Conservation (phyloP, 2,329 filamentous ascomycete genomes). For the Magnaporthiopsis poae region DNA sequence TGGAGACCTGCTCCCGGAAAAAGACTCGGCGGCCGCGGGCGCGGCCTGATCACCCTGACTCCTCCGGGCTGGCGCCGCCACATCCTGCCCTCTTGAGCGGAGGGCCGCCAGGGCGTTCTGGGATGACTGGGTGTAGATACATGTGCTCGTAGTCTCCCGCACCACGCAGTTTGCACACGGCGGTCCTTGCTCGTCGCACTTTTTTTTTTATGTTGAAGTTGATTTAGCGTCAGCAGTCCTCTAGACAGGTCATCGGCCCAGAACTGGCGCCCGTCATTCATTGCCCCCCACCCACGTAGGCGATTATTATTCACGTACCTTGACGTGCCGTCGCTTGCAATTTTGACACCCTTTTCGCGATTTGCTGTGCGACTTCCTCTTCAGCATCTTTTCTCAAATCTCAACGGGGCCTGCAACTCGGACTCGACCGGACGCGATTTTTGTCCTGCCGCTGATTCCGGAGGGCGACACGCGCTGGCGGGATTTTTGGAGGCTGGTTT, state of each 20-base stretch:
- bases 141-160: constrained; percentile 12
- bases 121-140: constrained; percentile 1
- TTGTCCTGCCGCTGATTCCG: neutral
- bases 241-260: no score
- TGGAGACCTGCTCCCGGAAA: neutral
- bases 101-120: neutral
- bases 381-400: neutral
- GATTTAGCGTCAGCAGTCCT: no score
- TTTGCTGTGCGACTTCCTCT: constrained; percentile 24
- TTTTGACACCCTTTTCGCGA: constrained; percentile 24
- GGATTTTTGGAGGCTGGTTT: neutral
- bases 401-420: neutral
- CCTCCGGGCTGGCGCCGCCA: neutral
- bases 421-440: neutral
- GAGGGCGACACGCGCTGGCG: no score
- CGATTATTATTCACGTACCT: constrained; percentile 14
- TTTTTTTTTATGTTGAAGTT: constrained; percentile 10
- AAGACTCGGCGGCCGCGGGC: no score
- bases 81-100: neutral
- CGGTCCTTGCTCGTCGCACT: constrained; percentile 28
- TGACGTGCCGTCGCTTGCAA: constrained; percentile 26
- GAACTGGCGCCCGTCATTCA: no score
- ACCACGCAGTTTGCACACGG: constrained; percentile 25
- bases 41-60: neutral
- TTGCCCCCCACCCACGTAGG: neutral